phyloP scores from a whole-genome alignment of 23 red algal genomes.

The Gracilaria caudata region DNA sequence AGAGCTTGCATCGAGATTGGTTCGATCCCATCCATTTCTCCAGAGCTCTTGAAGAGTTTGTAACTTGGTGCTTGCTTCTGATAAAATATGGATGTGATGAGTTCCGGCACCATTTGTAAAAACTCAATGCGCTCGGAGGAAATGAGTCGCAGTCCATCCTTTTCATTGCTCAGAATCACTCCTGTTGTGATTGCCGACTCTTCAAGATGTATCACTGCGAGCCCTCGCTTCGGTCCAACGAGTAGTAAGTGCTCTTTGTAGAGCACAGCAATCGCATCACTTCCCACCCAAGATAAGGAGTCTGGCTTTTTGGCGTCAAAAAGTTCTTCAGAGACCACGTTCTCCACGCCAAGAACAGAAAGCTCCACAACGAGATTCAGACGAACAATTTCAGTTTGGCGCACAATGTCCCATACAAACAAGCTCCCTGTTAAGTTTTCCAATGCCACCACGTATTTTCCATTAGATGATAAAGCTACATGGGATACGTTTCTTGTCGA shows the following conservation, averaged over 20 bases:
- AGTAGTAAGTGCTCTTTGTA: conserved; percentile 62
- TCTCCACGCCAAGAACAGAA: conserved; percentile 41
- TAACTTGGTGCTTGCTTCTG: conserved; percentile 53
- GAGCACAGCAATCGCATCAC: conserved; percentile 57
- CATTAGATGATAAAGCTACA: conserved; percentile 35
- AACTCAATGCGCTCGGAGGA: conserved; percentile 30
- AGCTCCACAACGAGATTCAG: conserved; percentile 54
- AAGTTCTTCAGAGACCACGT: conserved; percentile 26
- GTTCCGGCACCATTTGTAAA: conserved; percentile 69
- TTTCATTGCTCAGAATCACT: conserved; percentile 46
- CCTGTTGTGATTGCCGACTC: conserved; percentile 26
- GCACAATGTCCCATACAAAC: conserved; percentile 27
- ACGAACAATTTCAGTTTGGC: conserved; percentile 34
- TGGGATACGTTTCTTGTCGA: conserved; percentile 23
- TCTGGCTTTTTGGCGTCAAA: conserved; percentile 50
- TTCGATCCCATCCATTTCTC: not conserved
- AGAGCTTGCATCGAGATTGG: conserved; percentile 28
- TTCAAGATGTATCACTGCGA: conserved; percentile 41
- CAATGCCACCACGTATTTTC: conserved; percentile 34
- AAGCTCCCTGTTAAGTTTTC: conserved; percentile 37
- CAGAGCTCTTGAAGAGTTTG: conserved; percentile 52
- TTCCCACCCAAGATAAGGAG: conserved; percentile 59
- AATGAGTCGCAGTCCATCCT: conserved; percentile 63
- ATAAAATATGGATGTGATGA: conserved; percentile 34
- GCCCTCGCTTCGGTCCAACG: conserved; percentile 59